Evolutionary conservation across 202 grass and related monocot genomes (phyloP).

Genomic region (Setaria italica): DNA sequence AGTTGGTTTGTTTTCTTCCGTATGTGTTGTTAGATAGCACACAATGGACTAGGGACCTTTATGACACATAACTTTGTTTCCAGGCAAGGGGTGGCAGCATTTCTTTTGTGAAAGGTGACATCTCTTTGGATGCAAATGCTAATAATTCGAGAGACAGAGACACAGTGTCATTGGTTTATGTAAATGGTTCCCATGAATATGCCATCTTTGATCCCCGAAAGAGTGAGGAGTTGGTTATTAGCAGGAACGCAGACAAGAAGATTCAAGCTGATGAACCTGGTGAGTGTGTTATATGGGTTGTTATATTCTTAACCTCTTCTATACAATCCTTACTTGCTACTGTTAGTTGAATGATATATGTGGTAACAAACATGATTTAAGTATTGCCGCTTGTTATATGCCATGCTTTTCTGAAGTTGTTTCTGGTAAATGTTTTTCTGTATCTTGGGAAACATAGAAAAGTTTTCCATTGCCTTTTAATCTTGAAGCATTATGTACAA

Average conservation of each 20-base stretch:
- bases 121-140: slow-evolving; percentile 41
- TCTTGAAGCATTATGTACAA: not conserved
- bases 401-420: not conserved
- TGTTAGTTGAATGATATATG: slow-evolving; percentile 1
- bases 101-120: slow-evolving; percentile 62
- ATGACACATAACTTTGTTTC: slow-evolving; percentile 5
- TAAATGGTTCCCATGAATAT: slow-evolving; percentile 87
- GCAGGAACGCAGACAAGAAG: slow-evolving; percentile 48
- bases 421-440: not conserved
- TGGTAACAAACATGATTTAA: not conserved
- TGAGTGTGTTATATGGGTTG: slow-evolving; percentile 47
- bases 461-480: not conserved
- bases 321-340: not conserved
- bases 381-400: not conserved
- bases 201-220: slow-evolving; percentile 78
- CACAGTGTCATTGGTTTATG: slow-evolving; percentile 57
- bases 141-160: slow-evolving; percentile 39
- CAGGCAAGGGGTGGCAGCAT: slow-evolving; percentile 79
- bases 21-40: slow-evolving; percentile 15
- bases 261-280: slow-evolving; percentile 60
- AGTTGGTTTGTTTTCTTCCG: slow-evolving; percentile 24
- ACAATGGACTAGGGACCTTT: not conserved
- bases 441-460: not conserved
- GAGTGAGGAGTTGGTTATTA: slow-evolving; percentile 41
- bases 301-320: not conserved